Conservation (phyloP, 495 filamentous ascomycete genomes). For the Daldinia concentrica region DNA sequence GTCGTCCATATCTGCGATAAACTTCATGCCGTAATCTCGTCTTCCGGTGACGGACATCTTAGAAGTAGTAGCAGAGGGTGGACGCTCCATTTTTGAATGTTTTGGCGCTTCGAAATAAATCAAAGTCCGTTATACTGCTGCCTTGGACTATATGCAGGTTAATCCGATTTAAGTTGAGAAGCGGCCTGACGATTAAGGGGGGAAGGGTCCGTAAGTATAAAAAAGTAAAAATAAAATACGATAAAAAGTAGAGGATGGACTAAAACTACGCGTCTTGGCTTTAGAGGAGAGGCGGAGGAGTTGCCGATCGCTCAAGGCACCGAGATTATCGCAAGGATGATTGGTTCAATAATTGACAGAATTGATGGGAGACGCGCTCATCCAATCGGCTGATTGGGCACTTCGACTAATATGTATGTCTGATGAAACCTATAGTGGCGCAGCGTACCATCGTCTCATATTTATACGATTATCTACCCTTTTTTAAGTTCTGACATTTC, state of each 20-base stretch:
- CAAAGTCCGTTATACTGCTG: background rate
- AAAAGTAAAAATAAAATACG: constrained; percentile 9
- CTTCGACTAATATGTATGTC: background rate
- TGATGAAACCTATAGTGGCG: constrained; percentile 18
- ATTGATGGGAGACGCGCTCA: background rate
- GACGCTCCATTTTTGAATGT: constrained; percentile 30
- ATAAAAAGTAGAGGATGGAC: background rate
- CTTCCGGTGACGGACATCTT: constrained; percentile 33
- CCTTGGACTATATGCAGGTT: background rate
- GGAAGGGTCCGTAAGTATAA: background rate
- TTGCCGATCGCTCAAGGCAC: constrained; percentile 32
- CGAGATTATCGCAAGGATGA: constrained; percentile 30
- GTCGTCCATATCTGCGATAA: constrained; percentile 28
- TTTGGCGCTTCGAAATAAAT: background rate
- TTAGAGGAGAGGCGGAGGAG: constrained; percentile 7
- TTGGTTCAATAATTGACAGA: constrained; percentile 13
- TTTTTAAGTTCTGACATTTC: background rate
- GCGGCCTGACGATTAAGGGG: background rate
- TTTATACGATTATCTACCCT: background rate
- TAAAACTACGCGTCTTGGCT: background rate
- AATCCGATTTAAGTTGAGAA: background rate
- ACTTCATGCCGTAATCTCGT: constrained; percentile 38
- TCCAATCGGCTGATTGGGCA: constrained; percentile 19
- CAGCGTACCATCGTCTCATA: constrained; percentile 18
- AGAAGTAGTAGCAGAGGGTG: constrained; percentile 35